phyloP scores from a whole-genome alignment of 192 early-diverging fungal species.

The Podila epicladia region DNA sequence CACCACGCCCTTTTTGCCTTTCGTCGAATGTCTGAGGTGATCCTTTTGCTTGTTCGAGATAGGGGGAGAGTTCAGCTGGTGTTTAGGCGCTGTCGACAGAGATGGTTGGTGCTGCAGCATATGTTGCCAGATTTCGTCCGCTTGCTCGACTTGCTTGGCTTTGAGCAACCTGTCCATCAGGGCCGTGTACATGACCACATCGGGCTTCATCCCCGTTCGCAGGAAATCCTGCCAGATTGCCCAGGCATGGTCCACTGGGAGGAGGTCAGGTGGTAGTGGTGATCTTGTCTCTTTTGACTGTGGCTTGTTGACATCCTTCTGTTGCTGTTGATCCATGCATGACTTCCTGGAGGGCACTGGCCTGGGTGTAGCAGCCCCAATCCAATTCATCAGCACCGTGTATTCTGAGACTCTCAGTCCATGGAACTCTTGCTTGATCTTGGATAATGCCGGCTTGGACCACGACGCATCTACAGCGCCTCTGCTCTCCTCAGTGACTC shows the following conservation, averaged over 20 bases:
- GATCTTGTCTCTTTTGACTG: neutral
- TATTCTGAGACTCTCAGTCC: slow-evolving; percentile 36
- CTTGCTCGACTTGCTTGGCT: slow-evolving; percentile 30
- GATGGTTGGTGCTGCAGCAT: neutral
- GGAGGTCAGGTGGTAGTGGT: neutral
- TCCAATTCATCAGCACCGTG: slow-evolving; percentile 40
- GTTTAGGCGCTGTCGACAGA: neutral
- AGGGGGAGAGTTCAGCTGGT: neutral
- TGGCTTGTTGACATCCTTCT: too few relatives aligned
- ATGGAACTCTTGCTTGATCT: slow-evolving; percentile 11
- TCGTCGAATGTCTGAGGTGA: neutral
- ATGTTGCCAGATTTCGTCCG: slow-evolving; percentile 31
- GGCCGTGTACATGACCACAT: slow-evolving; percentile 35
- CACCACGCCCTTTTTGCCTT: neutral
- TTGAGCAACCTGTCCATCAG: slow-evolving; percentile 27
- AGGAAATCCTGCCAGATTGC: slow-evolving; percentile 42
- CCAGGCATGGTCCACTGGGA: slow-evolving; percentile 17
- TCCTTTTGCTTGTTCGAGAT: neutral
- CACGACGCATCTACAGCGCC: too few relatives aligned
- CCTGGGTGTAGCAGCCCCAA: neutral
- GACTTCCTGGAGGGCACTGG: too few relatives aligned
- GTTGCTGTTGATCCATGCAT: neutral
- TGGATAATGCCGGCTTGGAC: neutral
- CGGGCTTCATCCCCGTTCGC: slow-evolving; percentile 43
- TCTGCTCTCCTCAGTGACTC: neutral